Percentiles rank a stretch among this genome's conserved stretches.
Conservation (phyloP, 352 stramenopile genomes). For the Pythium periplocum region DNA sequence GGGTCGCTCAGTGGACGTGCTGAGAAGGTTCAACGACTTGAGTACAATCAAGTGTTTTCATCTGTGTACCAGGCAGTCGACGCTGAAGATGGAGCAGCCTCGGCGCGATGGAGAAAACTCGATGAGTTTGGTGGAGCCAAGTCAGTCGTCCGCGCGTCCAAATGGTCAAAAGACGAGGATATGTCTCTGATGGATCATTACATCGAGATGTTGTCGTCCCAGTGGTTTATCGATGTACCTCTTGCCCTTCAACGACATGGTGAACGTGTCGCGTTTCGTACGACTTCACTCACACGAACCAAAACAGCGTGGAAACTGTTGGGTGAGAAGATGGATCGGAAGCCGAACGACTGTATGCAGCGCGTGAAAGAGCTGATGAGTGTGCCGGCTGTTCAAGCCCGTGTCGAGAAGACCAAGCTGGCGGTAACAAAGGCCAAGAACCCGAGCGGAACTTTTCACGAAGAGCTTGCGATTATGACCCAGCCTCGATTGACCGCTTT, state of each 20-base stretch:
- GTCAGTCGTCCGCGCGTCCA: slow-evolving; percentile 44
- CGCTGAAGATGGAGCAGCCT: slow-evolving; percentile 1
- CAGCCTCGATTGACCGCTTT: slow-evolving; percentile 63
- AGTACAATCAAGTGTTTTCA: slow-evolving; percentile 8
- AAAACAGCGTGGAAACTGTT: slow-evolving; percentile 74
- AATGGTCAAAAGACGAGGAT: slow-evolving; percentile 64
- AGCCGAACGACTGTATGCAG: slow-evolving; percentile 57
- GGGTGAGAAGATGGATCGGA: slow-evolving; percentile 50
- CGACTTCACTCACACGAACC: slow-evolving; percentile 40
- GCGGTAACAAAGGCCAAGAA: slow-evolving; percentile 70
- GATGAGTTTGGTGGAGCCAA: slow-evolving; percentile 29
- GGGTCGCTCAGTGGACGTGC: slow-evolving; percentile 17
- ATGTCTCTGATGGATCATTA: slow-evolving; percentile 65
- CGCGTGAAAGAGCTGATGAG: slow-evolving; percentile 64
- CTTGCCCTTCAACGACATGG: slow-evolving; percentile 56
- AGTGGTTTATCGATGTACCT: slow-evolving; percentile 78
- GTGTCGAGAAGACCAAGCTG: slow-evolving; percentile 49
- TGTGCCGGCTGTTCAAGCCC: slow-evolving; percentile 54
- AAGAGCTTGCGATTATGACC: slow-evolving; percentile 47
- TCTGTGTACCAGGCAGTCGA: slow-evolving; percentile 10
- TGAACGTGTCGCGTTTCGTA: slow-evolving; percentile 65
- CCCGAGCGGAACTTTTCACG: slow-evolving; percentile 57
- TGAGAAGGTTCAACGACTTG: slow-evolving; percentile 10
- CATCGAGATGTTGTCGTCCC: slow-evolving; percentile 60
- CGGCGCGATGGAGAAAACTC: slow-evolving; percentile 11